Evolutionary conservation across 176 grass and related monocot species (phyloP).

Genomic region (Saccharum spontaneum): DNA sequence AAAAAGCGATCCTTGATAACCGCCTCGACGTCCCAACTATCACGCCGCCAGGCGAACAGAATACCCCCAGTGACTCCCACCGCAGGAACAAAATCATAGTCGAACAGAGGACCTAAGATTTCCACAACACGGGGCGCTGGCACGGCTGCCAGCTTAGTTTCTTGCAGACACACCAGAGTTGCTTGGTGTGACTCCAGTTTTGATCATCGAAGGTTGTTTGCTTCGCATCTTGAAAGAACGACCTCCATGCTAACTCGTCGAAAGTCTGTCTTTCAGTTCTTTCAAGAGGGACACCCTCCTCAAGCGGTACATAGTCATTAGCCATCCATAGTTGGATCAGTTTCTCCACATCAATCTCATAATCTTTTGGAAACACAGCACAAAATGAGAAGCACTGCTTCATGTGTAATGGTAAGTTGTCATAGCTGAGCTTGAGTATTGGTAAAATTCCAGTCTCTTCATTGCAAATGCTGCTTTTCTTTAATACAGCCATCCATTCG

Average conservation of each 20-base stretch:
- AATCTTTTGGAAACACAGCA: background rate
- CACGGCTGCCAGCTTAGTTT: too few relatives aligned
- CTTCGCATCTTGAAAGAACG: background rate
- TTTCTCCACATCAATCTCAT: background rate
- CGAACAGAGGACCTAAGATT: too few relatives aligned
- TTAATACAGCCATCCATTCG: background rate
- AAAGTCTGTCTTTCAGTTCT: background rate
- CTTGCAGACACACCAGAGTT: too few relatives aligned
- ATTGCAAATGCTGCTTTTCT: background rate
- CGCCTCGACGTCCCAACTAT: too few relatives aligned
- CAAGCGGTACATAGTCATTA: background rate
- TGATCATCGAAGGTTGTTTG: background rate
- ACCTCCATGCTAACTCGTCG: background rate
- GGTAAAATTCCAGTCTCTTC: background rate
- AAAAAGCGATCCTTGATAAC: too few relatives aligned
- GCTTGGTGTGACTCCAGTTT: background rate
- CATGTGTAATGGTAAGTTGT: background rate
- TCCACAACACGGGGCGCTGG: too few relatives aligned
- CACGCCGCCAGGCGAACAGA: too few relatives aligned
- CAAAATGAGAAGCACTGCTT: slow-evolving; percentile 8
- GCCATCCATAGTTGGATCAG: background rate
- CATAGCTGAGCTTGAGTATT: background rate
- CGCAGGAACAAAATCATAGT: too few relatives aligned
- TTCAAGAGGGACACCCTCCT: background rate
- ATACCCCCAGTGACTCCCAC: too few relatives aligned